These are phyloP conservation scores for Closterium sp. DNA, from an alignment of 139 green algal genomes.

Conservation along the genomic window DNA sequence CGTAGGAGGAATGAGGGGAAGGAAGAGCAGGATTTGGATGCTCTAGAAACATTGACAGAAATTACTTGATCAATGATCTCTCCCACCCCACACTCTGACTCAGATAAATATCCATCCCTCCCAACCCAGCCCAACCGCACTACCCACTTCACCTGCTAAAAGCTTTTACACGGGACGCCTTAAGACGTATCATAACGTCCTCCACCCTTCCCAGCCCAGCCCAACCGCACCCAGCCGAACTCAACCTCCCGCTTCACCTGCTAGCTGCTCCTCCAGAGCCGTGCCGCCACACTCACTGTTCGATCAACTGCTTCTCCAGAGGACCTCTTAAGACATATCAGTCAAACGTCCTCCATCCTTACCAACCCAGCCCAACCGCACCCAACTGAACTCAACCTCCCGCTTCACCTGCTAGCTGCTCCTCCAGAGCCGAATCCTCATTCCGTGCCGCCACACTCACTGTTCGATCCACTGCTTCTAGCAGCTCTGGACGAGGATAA, in stretches of 20 bases:
- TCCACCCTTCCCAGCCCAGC: not conserved
- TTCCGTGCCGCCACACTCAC: not conserved
- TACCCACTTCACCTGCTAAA: no score
- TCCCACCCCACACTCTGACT: no score
- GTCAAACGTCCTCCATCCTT: not conserved
- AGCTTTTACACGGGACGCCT: no score
- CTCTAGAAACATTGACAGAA: no score
- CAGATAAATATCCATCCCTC: no score
- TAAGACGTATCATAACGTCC: not conserved
- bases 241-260: not conserved
- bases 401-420: not conserved
- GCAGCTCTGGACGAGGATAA: not conserved
- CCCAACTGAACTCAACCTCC: not conserved
- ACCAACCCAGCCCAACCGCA: not conserved
- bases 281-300: not conserved
- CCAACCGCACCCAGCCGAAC: not conserved
- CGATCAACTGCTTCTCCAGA: not conserved
- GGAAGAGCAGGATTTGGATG: not conserved
- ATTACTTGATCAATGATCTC: no score
- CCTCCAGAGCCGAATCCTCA: not conserved
- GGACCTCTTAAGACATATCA: no score
- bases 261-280: not conserved
- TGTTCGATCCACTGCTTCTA: not conserved
- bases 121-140: no score
- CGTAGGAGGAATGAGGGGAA: no score